Evolutionary conservation across 768 basidiomycete genomes (phyloP).

Genomic region (Leccinum uliginosum): DNA sequence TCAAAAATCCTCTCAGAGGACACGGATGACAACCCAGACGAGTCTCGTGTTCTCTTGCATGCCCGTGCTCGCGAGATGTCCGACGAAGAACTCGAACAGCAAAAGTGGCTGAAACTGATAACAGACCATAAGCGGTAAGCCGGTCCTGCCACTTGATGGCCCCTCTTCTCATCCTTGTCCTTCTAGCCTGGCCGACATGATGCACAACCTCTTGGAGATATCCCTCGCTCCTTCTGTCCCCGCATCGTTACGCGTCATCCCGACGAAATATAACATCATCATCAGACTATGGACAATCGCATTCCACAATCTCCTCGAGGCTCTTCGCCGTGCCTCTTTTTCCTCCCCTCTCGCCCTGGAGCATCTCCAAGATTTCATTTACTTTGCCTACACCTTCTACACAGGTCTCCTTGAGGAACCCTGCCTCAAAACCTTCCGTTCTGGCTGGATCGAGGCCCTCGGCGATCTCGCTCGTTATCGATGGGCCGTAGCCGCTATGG

Average conservation of each 20-base stretch:
- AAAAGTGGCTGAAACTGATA: constrained; percentile 71
- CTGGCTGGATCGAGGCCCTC: constrained; percentile 92
- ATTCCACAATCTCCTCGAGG: constrained; percentile 87
- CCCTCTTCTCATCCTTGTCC: neutral
- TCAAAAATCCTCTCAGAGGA: constrained; percentile 64
- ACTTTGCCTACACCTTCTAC: constrained; percentile 94
- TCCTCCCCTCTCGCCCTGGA: constrained; percentile 67
- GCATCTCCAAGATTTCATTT: constrained; percentile 90
- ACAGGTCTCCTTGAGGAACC: constrained; percentile 84
- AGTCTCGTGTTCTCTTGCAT: constrained; percentile 34
- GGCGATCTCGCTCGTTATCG: constrained; percentile 94
- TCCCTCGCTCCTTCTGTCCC: constrained; percentile 86
- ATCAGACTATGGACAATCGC: constrained; percentile 88
- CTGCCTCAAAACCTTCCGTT: constrained; percentile 61
- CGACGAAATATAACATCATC: constrained; percentile 94
- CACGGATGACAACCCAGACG: constrained; percentile 47
- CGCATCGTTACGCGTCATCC: constrained; percentile 82
- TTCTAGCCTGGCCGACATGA: constrained; percentile 81
- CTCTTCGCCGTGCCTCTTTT: constrained; percentile 81
- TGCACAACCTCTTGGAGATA: constrained; percentile 83
- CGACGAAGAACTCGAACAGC: constrained; percentile 62
- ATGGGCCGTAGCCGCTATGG: constrained; percentile 92
- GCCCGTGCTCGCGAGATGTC: constrained; percentile 29
- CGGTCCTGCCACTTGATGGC: neutral
- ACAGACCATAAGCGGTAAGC: constrained; percentile 81